phyloP scores from a whole-genome alignment of 2,329 filamentous ascomycete genomes.

The Thermoascus crustaceus region DNA sequence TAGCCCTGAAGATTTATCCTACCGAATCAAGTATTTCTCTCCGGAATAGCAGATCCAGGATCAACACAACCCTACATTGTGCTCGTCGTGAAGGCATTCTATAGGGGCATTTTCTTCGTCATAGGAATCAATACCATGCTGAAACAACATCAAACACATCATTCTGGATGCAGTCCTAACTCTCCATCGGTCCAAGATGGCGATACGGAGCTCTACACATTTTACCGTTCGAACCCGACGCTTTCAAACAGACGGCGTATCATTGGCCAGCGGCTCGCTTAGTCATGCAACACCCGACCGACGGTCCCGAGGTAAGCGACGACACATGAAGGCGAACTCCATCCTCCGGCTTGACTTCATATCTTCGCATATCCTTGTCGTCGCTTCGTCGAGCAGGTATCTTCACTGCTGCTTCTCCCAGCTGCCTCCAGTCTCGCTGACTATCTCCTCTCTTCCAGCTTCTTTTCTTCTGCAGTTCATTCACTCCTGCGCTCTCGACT shows the following conservation, averaged over 20 bases:
- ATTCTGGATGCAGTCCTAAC: too few species aligned
- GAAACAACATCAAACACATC: too few species aligned
- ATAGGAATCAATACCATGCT: too few species aligned
- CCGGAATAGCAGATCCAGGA: too few species aligned
- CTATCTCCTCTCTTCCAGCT: constrained; percentile 9
- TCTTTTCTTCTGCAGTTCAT: constrained; percentile 1
- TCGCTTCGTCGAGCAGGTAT: constrained; percentile 6
- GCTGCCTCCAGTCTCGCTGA: constrained; percentile 2
- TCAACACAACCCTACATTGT: too few species aligned
- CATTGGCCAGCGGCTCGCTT: constrained; percentile 21
- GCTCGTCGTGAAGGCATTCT: too few species aligned
- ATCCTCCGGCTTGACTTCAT: constrained; percentile 18
- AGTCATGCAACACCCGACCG: constrained; percentile 26
- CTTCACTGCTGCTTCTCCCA: constrained; percentile 4
- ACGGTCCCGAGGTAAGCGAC: constrained; percentile 30
- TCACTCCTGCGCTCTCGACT: constrained; percentile 5
- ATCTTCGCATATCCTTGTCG: constrained; percentile 11
- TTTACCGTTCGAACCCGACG: constrained; percentile 31
- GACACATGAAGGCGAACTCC: constrained; percentile 13
- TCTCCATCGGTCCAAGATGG: too few species aligned
- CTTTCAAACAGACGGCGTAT: constrained; percentile 26
- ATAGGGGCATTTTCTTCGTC: too few species aligned
- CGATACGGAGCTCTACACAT: too few species aligned
- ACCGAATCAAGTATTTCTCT: too few species aligned
- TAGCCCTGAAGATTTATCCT: too few species aligned